Evolutionary conservation across 768 basidiomycete species (phyloP).

Genomic region (Auricularia sp.): DNA sequence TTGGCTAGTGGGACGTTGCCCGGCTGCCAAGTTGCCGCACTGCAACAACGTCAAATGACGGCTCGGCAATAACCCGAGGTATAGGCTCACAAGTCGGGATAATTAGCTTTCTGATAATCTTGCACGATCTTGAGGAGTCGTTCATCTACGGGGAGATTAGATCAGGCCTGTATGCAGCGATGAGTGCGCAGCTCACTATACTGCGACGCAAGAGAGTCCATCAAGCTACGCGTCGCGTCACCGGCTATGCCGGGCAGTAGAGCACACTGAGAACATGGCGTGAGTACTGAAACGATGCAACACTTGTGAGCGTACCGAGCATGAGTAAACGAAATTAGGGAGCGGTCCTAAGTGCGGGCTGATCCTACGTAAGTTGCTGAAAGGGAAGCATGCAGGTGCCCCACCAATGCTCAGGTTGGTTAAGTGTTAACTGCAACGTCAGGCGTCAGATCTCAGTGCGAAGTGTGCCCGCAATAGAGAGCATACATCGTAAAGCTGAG

Average conservation of each 20-base stretch:
- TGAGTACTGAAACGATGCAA: background rate
- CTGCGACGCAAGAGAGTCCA: constrained; percentile 9
- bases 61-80: too few relatives aligned
- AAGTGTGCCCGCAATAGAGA: background rate
- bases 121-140: constrained; percentile 9
- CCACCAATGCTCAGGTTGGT: constrained; percentile 6
- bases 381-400: background rate
- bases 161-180: background rate
- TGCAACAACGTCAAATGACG: background rate
- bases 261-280: constrained; percentile 6
- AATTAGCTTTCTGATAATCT: constrained; percentile 9
- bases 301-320: constrained; percentile 5
- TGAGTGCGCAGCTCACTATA: background rate
- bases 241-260: constrained; percentile 8
- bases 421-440: constrained; percentile 2
- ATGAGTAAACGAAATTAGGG: constrained; percentile 7
- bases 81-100: constrained; percentile 10
- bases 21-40: constrained; percentile 12
- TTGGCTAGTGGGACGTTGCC: constrained; percentile 6
- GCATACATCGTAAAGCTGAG: constrained; percentile 2
- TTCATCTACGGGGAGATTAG: background rate
- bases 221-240: constrained; percentile 5
- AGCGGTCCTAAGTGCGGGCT: background rate
- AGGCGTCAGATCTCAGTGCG: background rate
- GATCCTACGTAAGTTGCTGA: background rate